Evolutionary conservation across 352 stramenopile species (phyloP).

Genomic region (Globisporangium mamillatum): DNA sequence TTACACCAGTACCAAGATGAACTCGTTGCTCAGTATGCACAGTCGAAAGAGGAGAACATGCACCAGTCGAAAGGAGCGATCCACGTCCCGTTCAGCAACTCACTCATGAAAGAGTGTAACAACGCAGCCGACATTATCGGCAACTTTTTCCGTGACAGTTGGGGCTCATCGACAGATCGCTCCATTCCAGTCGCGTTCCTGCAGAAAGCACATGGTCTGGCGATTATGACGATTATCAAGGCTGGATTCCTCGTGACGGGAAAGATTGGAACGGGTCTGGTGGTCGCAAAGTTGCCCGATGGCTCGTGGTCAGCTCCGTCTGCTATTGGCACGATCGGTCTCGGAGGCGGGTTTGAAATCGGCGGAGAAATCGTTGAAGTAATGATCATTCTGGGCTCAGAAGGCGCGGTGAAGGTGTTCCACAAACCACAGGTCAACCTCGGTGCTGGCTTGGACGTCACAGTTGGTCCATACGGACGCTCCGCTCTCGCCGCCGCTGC

Average conservation of each 20-base stretch:
- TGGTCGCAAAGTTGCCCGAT: slow-evolving; percentile 69
- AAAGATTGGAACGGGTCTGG: slow-evolving; percentile 68
- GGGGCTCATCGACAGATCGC: slow-evolving; percentile 43
- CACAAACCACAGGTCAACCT: slow-evolving; percentile 80
- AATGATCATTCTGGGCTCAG: slow-evolving; percentile 90
- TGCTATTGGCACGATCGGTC: slow-evolving; percentile 86
- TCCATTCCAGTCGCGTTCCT: slow-evolving; percentile 47
- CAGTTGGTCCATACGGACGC: slow-evolving; percentile 80
- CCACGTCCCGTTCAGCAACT: slow-evolving; percentile 43
- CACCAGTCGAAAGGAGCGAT: slow-evolving; percentile 35
- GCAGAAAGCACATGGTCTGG: slow-evolving; percentile 48
- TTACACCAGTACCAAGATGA: slow-evolving; percentile 50
- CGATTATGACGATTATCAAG: slow-evolving; percentile 56
- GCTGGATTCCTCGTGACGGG: slow-evolving; percentile 55
- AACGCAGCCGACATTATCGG: slow-evolving; percentile 61
- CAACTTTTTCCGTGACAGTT: slow-evolving; percentile 63
- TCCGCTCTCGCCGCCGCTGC: slow-evolving; percentile 66
- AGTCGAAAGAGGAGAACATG: slow-evolving; percentile 36
- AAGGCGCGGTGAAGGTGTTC: slow-evolving; percentile 83
- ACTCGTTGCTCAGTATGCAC: slow-evolving; percentile 36
- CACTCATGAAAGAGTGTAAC: slow-evolving; percentile 50
- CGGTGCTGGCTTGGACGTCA: slow-evolving; percentile 86
- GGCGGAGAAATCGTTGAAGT: slow-evolving; percentile 90
- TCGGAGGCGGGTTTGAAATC: slow-evolving; percentile 80
- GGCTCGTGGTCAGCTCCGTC: slow-evolving; percentile 84